These are phyloP conservation scores for Agaricus bisporus DNA, from an alignment of 768 basidiomycete genomes.

Conservation along the genomic window DNA sequence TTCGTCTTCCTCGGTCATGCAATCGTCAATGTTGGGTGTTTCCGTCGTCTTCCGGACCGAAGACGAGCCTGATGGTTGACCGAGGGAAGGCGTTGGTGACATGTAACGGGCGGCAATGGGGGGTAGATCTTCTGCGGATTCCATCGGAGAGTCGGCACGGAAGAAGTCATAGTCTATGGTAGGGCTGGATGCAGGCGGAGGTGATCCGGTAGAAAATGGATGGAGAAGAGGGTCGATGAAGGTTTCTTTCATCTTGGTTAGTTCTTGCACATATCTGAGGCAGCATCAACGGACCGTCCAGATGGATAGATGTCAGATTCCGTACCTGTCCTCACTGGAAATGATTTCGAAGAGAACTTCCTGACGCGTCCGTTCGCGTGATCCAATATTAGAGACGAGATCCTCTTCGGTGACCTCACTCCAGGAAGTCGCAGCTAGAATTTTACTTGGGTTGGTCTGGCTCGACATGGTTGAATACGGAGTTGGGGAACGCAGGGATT, in stretches of 20 bases:
- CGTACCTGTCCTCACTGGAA: slow-evolving; percentile 88
- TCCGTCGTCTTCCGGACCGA: slow-evolving; percentile 46
- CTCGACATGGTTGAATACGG: slow-evolving; percentile 78
- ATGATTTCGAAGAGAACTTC: slow-evolving; percentile 98
- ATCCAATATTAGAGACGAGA: slow-evolving; percentile 87
- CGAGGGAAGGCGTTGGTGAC: slow-evolving; percentile 54
- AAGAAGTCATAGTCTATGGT: slow-evolving; percentile 67
- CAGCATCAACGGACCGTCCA: slow-evolving; percentile 11
- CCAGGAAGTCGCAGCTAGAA: slow-evolving; percentile 80
- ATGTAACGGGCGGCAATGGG: slow-evolving; percentile 93
- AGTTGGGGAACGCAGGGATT: slow-evolving; percentile 73
- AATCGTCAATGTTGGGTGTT: slow-evolving; percentile 68
- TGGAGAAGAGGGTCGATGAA: slow-evolving; percentile 89
- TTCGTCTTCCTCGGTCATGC: slow-evolving; percentile 62
- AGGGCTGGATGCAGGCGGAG: slow-evolving; percentile 50
- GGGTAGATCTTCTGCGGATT: slow-evolving; percentile 68
- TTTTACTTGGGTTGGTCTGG: slow-evolving; percentile 56
- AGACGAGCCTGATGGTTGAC: slow-evolving; percentile 25
- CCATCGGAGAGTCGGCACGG: slow-evolving; percentile 61
- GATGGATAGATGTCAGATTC: neutral
- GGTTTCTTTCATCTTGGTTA: slow-evolving; percentile 87
- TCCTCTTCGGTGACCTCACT: slow-evolving; percentile 94
- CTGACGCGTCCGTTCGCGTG: slow-evolving; percentile 89
- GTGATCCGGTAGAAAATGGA: slow-evolving; percentile 52
- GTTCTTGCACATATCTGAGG: slow-evolving; percentile 84